Conservation (phyloP, 345 rosid genomes). For the Brassica cretica region DNA sequence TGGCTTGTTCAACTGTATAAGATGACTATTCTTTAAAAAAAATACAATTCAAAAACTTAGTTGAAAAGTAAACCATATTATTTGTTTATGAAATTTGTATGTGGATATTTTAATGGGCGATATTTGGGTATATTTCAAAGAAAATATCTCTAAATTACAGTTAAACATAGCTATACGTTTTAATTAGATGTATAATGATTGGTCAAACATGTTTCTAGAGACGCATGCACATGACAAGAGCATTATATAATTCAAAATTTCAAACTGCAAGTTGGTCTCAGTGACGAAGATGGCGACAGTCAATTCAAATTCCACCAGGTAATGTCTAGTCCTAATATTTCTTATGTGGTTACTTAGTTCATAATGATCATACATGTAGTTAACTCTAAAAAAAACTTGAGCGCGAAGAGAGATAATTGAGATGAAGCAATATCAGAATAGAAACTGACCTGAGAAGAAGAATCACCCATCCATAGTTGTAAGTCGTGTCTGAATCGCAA, state of each 20-base stretch:
- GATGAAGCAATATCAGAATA: background rate
- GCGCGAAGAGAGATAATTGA: background rate
- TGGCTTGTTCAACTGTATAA: background rate
- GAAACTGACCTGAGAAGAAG: background rate
- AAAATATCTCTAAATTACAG: background rate
- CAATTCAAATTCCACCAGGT: background rate
- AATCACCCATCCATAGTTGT: background rate
- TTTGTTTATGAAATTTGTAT: background rate
- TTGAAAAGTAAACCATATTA: constrained; percentile 13
- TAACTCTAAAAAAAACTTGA: background rate
- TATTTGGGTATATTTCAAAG: background rate
- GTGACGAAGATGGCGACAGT: background rate
- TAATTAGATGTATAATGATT: background rate
- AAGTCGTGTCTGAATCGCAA: constrained; percentile 17
- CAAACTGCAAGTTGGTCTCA: background rate
- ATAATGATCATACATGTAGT: background rate
- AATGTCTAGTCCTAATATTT: background rate
- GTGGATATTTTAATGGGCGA: background rate
- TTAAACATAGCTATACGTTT: background rate
- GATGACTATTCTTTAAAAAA: background rate
- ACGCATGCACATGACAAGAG: background rate
- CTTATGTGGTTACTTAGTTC: background rate
- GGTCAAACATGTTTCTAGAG: constrained; percentile 5
- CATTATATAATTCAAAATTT: background rate
- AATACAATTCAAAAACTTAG: background rate